A percentile compares a stretch with the other conserved stretches of the same genome.
Conservation (phyloP, 2,329 filamentous ascomycete genomes). For the Paraphoma chrysanthemicola region DNA sequence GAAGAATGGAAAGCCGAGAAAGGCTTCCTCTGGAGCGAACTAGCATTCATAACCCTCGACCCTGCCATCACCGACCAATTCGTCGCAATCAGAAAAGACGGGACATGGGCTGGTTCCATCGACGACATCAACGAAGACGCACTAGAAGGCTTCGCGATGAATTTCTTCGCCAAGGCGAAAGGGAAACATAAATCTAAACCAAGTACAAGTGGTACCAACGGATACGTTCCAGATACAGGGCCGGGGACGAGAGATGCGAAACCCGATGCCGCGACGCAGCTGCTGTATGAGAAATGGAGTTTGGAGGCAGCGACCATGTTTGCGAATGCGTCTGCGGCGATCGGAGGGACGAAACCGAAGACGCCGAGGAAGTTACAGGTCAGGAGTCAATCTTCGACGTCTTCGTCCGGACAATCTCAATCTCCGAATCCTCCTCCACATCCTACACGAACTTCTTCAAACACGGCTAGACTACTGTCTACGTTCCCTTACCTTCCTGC, state of each 20-base stretch:
- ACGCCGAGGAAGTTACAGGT: conserved; percentile 33
- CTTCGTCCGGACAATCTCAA: not conserved
- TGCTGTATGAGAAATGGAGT: conserved; percentile 41
- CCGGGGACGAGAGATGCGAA: conserved; percentile 1
- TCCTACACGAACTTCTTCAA: conserved; percentile 37
- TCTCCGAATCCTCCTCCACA: conserved; percentile 14
- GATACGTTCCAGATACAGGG: conserved; percentile 1
- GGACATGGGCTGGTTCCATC: conserved; percentile 45
- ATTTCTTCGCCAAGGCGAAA: conserved; percentile 36
- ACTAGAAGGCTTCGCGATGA: conserved; percentile 36
- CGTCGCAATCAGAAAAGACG: conserved; percentile 41
- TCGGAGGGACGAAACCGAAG: conserved; percentile 20
- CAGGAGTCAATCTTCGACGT: conserved; percentile 35
- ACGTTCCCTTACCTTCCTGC: conserved; percentile 40
- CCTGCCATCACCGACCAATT: conserved; percentile 41
- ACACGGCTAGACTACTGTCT: conserved; percentile 27
- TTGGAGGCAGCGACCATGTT: conserved; percentile 32
- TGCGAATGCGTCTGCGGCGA: conserved; percentile 34
- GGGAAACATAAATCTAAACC: conserved; percentile 22
- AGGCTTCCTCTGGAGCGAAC: conserved; percentile 38
- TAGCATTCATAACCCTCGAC: conserved; percentile 42
- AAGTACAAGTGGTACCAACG: conserved; percentile 10
- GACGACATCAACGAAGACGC: conserved; percentile 44
- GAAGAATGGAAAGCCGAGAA: conserved; percentile 43
- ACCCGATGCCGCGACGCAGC: conserved; percentile 29